These are phyloP conservation scores for Erysiphe pulchra DNA, from an alignment of 2,329 filamentous ascomycete genomes.

Conservation along the genomic window DNA sequence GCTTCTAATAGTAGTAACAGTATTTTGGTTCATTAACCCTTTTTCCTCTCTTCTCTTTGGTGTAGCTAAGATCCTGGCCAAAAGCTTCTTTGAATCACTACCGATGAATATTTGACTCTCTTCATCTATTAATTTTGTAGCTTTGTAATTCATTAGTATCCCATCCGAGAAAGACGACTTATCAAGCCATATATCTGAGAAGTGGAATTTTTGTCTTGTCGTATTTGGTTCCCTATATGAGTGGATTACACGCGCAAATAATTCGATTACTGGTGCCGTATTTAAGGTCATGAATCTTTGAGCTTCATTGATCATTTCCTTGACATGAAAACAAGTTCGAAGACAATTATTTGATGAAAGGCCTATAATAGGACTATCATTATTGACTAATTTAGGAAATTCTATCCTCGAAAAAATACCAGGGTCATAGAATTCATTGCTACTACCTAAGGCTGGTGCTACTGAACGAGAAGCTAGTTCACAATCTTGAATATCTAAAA, in stretches of 20 bases:
- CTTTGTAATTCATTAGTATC: conserved; percentile 21
- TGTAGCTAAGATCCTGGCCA: conserved; percentile 23
- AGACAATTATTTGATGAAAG: conserved; percentile 21
- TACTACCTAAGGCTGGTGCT: conserved; percentile 6
- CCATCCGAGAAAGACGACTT: conserved; percentile 26
- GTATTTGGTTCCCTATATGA: conserved; percentile 26
- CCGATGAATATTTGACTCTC: conserved; percentile 20
- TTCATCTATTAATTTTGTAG: conserved; percentile 19
- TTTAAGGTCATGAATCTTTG: conserved; percentile 18
- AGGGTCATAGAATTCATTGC: conserved; percentile 9
- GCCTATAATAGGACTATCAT: conserved; percentile 27
- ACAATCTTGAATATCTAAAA: background rate
- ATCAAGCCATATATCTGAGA: conserved; percentile 34
- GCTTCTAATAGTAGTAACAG: conserved; percentile 4
- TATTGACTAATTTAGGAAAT: conserved; percentile 23
- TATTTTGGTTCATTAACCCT: no score
- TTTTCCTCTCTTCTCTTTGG: conserved; percentile 17
- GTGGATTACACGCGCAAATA: conserved; percentile 33
- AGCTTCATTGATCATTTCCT: conserved; percentile 28
- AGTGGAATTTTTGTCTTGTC: conserved; percentile 34
- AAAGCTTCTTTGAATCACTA: conserved; percentile 9
- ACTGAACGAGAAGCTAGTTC: background rate
- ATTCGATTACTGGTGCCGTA: conserved; percentile 30
- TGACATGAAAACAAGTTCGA: conserved; percentile 36
- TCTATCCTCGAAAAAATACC: conserved; percentile 23